Evolutionary conservation across 306 rosid species (phyloP).

Genomic region (Nissolia schottii): DNA sequence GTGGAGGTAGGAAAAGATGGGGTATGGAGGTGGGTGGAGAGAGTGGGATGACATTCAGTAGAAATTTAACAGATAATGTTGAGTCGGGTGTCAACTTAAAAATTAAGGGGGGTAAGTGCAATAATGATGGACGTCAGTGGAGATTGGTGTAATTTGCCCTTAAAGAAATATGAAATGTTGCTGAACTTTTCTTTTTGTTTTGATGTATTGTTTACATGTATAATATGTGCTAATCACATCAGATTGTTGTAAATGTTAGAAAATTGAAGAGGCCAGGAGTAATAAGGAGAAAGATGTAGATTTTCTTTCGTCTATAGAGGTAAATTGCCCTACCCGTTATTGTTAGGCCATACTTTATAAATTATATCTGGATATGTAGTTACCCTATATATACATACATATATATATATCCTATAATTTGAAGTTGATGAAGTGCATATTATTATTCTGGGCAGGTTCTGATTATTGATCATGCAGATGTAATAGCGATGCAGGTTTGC

Average conservation of each 20-base stretch:
- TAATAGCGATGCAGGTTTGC: constrained; percentile 85
- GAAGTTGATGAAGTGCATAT: constrained; percentile 16
- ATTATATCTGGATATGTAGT: not conserved
- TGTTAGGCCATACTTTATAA: constrained; percentile 7
- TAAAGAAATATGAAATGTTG: not conserved
- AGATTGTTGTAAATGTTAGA: constrained; percentile 45
- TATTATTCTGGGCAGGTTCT: constrained; percentile 59
- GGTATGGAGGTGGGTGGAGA: too few relatives aligned
- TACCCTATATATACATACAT: not conserved
- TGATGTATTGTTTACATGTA: constrained; percentile 1
- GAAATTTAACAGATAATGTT: too few relatives aligned
- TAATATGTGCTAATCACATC: constrained; percentile 16
- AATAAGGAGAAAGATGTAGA: constrained; percentile 85
- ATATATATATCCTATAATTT: not conserved
- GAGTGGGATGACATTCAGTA: too few relatives aligned
- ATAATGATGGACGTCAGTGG: too few relatives aligned
- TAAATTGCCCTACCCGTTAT: constrained; percentile 24
- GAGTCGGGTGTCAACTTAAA: too few relatives aligned
- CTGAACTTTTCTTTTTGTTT: not conserved
- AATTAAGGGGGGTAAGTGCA: too few relatives aligned
- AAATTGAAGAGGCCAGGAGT: constrained; percentile 60
- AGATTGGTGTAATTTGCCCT: too few relatives aligned
- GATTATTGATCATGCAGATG: constrained; percentile 89
- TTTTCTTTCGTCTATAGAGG: constrained; percentile 96
- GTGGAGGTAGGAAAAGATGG: too few relatives aligned